These are phyloP conservation scores for Trichophyton mentagrophytes DNA, from an alignment of 2,329 filamentous ascomycete species.

Conservation along the genomic window DNA sequence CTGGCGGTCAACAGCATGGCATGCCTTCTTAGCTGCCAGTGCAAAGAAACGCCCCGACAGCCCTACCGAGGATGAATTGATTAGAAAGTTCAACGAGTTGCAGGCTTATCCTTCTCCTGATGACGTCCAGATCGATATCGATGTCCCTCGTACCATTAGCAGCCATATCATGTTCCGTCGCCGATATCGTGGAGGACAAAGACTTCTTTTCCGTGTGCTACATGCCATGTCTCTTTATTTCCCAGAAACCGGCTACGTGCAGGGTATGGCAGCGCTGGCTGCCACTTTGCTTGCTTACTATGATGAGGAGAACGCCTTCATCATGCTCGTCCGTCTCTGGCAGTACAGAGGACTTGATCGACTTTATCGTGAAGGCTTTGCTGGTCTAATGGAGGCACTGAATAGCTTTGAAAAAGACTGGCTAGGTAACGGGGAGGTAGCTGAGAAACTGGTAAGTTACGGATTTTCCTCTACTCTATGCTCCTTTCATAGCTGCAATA, in stretches of 20 bases:
- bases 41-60: slow-evolving; percentile 52
- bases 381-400: slow-evolving; percentile 72
- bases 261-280: slow-evolving; percentile 90
- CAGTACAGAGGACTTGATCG: slow-evolving; percentile 71
- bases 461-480: background rate
- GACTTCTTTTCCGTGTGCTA: slow-evolving; percentile 80
- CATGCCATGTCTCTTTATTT: slow-evolving; percentile 88
- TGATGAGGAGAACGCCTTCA: slow-evolving; percentile 84
- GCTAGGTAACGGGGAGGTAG: slow-evolving; percentile 67
- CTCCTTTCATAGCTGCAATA: background rate
- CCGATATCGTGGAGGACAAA: slow-evolving; percentile 82
- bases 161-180: slow-evolving; percentile 94
- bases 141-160: slow-evolving; percentile 89
- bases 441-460: slow-evolving; percentile 58
- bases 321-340: slow-evolving; percentile 96
- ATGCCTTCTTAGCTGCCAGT: slow-evolving; percentile 72
- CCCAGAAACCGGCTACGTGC: slow-evolving; percentile 84
- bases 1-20: slow-evolving; percentile 90
- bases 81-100: slow-evolving; percentile 58
- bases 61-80: slow-evolving; percentile 57
- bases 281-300: slow-evolving; percentile 93
- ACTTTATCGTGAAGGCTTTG: slow-evolving; percentile 73
- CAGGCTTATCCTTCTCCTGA: slow-evolving; percentile 67
- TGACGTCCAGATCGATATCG: slow-evolving; percentile 92
- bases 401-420: slow-evolving; percentile 74